These are phyloP conservation scores for Eucalyptus grandis DNA, from an alignment of 345 rosid species.

Conservation along the genomic window DNA sequence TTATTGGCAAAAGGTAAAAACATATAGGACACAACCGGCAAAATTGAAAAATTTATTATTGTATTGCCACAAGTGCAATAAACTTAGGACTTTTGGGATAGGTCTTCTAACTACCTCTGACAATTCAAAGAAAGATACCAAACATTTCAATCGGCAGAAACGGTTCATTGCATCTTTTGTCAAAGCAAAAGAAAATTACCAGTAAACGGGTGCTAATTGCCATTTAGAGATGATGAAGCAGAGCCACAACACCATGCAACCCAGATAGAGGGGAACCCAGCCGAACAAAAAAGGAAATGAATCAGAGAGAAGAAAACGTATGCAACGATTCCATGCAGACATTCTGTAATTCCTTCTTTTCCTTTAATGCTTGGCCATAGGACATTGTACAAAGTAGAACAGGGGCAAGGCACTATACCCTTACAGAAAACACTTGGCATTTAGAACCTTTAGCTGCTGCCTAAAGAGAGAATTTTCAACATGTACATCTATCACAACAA, in stretches of 20 bases:
- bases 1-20: no score
- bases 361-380: neutral
- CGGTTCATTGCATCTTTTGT: neutral
- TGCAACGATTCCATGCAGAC: neutral
- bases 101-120: neutral
- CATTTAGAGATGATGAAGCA: neutral
- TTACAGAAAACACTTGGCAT: neutral
- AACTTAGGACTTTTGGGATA: neutral
- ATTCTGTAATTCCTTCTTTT: neutral
- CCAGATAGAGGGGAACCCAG: neutral
- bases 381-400: neutral
- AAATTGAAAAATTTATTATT: no score
- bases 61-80: no score
- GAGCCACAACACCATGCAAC: neutral
- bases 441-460: neutral
- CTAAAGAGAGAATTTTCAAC: neutral
- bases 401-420: neutral
- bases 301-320: neutral
- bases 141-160: neutral
- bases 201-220: neutral
- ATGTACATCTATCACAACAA: neutral
- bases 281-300: neutral
- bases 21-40: fast-evolving
- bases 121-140: neutral
- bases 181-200: neutral